Evolutionary conservation across 345 rosid genomes (phyloP).

Genomic region (Eucalyptus sp.): DNA sequence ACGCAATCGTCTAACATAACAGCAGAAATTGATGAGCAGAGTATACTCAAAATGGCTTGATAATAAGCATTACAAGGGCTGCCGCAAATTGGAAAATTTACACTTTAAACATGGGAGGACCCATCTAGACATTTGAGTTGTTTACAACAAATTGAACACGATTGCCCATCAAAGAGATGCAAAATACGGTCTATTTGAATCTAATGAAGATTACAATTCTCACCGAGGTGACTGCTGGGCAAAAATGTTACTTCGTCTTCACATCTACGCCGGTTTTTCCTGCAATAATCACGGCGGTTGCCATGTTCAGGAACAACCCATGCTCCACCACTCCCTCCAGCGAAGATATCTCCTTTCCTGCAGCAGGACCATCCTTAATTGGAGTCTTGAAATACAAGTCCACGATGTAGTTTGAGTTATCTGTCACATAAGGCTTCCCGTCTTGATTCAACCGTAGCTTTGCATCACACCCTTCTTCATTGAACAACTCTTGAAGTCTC

Average conservation of each 20-base stretch:
- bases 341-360: constrained; percentile 71
- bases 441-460: constrained; percentile 48
- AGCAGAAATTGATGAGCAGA: background rate
- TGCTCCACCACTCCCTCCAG: constrained; percentile 95
- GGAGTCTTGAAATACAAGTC: constrained; percentile 85
- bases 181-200: background rate
- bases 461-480: constrained; percentile 61
- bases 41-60: background rate
- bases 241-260: constrained; percentile 49
- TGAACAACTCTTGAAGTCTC: constrained; percentile 59
- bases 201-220: background rate
- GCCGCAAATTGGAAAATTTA: background rate
- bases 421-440: constrained; percentile 79
- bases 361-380: constrained; percentile 52
- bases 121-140: background rate
- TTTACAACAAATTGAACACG: background rate
- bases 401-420: constrained; percentile 72
- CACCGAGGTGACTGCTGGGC: background rate
- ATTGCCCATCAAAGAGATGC: background rate
- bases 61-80: background rate
- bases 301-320: constrained; percentile 87
- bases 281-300: constrained; percentile 84
- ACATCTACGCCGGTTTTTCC: constrained; percentile 73
- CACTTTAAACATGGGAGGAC: background rate
- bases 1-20: background rate